Percentiles rank a stretch among this genome's conserved stretches.
Conservation (phyloP, 2,329 filamentous ascomycete genomes). For the Stachybotrys chartarum region DNA sequence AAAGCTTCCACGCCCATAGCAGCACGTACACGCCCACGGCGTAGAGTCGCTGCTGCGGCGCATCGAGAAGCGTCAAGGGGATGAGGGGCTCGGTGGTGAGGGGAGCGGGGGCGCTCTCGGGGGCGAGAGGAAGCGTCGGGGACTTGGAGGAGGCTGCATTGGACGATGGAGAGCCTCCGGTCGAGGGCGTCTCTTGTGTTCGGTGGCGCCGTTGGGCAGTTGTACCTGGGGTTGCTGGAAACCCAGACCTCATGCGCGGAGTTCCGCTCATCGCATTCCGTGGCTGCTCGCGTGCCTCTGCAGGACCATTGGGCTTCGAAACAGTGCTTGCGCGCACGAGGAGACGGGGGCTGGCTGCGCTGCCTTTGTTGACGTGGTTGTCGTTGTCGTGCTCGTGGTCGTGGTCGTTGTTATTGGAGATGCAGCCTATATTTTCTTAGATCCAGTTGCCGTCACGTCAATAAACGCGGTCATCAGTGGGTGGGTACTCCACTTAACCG, state of each 20-base stretch:
- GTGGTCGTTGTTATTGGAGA: background rate
- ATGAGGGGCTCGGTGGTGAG: conserved; percentile 57
- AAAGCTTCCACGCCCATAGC: conserved; percentile 75
- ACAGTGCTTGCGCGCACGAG: background rate
- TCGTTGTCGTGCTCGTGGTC: background rate
- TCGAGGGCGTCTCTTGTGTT: conserved; percentile 23
- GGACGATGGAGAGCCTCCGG: conserved; percentile 20
- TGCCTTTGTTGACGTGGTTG: background rate
- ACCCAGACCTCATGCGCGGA: conserved; percentile 76
- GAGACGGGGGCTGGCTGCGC: background rate
- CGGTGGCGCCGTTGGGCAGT: conserved; percentile 25
- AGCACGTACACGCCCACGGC: conserved; percentile 70
- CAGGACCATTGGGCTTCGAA: background rate
- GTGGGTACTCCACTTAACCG: conserved; percentile 13
- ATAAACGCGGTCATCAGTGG: background rate
- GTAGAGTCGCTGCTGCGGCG: conserved; percentile 85
- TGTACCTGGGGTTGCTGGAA: conserved; percentile 64
- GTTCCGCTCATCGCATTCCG: conserved; percentile 75
- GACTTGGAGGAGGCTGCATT: conserved; percentile 19
- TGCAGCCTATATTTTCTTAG: background rate
- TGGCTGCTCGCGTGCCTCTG: conserved; percentile 6
- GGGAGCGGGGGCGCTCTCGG: conserved; percentile 27
- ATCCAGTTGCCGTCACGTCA: conserved; percentile 26
- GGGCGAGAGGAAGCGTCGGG: conserved; percentile 37
- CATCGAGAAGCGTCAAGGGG: conserved; percentile 74